Base-by-base conservation (phyloP, 192 early-diverging fungal genomes). In the Fimicolochytrium jonesii region DNA sequence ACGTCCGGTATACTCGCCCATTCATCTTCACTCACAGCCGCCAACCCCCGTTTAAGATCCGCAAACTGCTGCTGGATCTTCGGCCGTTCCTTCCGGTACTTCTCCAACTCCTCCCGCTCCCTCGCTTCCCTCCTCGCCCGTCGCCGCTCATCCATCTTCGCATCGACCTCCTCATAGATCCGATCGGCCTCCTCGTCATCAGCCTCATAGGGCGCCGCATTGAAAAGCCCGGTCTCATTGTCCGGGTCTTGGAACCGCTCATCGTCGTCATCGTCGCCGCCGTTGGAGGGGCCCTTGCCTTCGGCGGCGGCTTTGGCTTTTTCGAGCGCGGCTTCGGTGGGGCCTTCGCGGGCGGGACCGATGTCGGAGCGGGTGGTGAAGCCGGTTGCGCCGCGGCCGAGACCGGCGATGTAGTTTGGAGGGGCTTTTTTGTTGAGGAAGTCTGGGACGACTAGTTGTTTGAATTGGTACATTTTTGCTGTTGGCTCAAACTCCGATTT, bases 291-390 rank as follows among this genome's bases (percentile, higher is more conserved):
- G 42, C 74, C 55, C 39, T 46, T 61, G 6, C 59, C 59, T 47
- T 69, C 65, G 31, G 66, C 59, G 9, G 48, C 63, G 10, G 73
- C 70, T 29, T 69, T 56, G 10, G 70, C 66, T 25, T 62, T 55
- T 44, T 56, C 69, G 11, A 68, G 42, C 1, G 60, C 67, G n/a
- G 45, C 61, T 41, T 69, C 32, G 30, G 48, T 51, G 30, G 68
- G 53, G 7, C 71, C 70, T 64, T 98, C 94, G 59, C 92, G 85
- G 4, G 94, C 96, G 25, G 94, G 93, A 45, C 96, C 96, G 59
- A 98, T 93, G 79, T 98, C 96, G 6, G 93, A 93, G 25, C 94
- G 88, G 23, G 96, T 99, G 11, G 96, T 99, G 64, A 99, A 99
- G 6, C 96, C 96, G 7, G 92, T 91, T 0, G 96, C 96, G 62